Evolutionary conservation across 371 early-diverging fungal species (phyloP).

Genomic region (Mortierella sp.): DNA sequence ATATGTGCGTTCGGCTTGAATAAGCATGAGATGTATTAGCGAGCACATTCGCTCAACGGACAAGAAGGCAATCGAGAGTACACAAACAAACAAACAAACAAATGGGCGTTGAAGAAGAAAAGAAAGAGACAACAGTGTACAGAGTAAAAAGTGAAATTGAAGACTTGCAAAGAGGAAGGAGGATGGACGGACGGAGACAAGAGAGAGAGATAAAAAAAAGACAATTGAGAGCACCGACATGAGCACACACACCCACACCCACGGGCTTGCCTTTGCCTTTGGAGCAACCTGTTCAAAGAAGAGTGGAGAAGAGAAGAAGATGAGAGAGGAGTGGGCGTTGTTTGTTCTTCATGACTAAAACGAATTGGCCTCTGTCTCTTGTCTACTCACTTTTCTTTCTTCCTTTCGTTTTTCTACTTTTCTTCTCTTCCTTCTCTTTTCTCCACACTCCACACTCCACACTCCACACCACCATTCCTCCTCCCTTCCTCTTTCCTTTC

Average conservation of each 20-base stretch:
- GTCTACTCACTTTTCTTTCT: not conserved
- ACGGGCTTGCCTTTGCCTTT: constrained; percentile 1
- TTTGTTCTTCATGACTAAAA: constrained; percentile 1
- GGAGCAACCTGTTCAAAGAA: not conserved
- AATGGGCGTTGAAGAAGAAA: not conserved
- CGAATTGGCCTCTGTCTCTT: not conserved
- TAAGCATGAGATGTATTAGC: constrained; percentile 7
- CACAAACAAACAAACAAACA: not conserved
- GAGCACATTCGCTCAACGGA: not conserved
- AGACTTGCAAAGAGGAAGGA: not conserved
- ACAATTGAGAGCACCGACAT: constrained; percentile 9
- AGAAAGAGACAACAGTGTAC: not conserved
- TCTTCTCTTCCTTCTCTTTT: not conserved
- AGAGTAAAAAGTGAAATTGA: not conserved
- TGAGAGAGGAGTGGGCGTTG: not conserved
- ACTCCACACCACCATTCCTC: not conserved
- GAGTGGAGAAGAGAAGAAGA: not conserved
- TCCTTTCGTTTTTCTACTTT: not conserved
- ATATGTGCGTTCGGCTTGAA: not conserved
- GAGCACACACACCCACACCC: not conserved
- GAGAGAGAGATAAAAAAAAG: not conserved
- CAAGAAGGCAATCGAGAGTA: not conserved
- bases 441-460: not conserved
- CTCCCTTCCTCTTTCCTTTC: not conserved
- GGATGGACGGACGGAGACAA: constrained; percentile 5